Evolutionary conservation across 129 eudicot species (phyloP).

Genomic region (Escallonia rubra): DNA sequence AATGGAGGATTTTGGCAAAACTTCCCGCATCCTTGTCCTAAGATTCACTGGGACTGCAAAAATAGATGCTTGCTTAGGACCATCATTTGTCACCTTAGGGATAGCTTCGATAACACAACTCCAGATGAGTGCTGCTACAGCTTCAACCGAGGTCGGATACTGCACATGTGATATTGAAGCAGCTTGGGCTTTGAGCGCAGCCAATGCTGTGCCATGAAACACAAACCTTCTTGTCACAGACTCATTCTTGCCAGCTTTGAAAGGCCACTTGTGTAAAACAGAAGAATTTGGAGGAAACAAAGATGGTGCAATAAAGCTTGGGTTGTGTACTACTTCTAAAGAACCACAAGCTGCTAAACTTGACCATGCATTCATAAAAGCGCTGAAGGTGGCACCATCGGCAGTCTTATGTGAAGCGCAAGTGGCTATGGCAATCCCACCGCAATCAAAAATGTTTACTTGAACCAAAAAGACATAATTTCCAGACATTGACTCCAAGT

Average conservation of each 20-base stretch:
- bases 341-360: not conserved
- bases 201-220: not conserved
- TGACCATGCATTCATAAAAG: constrained; percentile 19
- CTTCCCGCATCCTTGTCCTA: not conserved
- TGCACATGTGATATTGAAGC: not conserved
- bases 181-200: constrained; percentile 1
- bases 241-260: not conserved
- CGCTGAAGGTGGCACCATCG: constrained; percentile 1
- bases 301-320: no score
- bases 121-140: constrained; percentile 20
- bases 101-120: constrained; percentile 7
- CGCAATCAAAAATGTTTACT: constrained; percentile 23
- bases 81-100: not conserved
- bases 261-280: no score
- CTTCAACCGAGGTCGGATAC: constrained; percentile 13
- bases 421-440: constrained; percentile 21
- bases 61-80: not conserved
- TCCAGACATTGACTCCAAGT: not conserved
- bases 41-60: constrained; percentile 9
- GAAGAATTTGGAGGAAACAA: no score
- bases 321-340: no score
- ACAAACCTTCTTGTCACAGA: constrained; percentile 8
- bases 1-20: not conserved
- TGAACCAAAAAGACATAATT: not conserved
- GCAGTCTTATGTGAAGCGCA: constrained; percentile 15